These are phyloP conservation scores for Biscogniauxia sp. DNA, from an alignment of 2,329 filamentous ascomycete genomes.

Conservation along the genomic window DNA sequence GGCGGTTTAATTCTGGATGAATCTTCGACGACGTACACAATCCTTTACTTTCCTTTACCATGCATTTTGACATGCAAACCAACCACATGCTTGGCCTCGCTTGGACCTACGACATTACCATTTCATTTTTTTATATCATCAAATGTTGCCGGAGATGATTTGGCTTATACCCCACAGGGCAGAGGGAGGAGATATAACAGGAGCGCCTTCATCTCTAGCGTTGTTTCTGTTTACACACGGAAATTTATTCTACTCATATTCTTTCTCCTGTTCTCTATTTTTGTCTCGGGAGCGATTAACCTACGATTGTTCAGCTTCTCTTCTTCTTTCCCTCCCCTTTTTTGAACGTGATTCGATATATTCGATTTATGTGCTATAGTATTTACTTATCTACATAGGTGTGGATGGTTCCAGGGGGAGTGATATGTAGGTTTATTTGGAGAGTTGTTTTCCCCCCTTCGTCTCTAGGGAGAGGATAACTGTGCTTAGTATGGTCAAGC, in stretches of 20 bases:
- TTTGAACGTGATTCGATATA: background rate
- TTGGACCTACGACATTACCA: slow-evolving; percentile 8
- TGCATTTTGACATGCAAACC: slow-evolving; percentile 3
- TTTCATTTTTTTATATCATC: slow-evolving; percentile 12
- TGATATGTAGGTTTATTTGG: too few relatives aligned
- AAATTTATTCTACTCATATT: slow-evolving; percentile 7
- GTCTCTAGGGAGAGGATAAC: too few relatives aligned
- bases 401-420: background rate
- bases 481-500: too few relatives aligned
- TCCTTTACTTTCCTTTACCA: slow-evolving; percentile 2
- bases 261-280: background rate
- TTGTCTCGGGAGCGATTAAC: background rate
- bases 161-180: slow-evolving; percentile 20
- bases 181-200: slow-evolving; percentile 5
- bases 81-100: slow-evolving; percentile 11
- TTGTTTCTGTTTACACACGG: slow-evolving; percentile 3
- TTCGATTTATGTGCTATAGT: background rate
- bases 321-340: too few relatives aligned
- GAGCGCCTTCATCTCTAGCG: slow-evolving; percentile 5
- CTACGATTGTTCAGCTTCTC: too few relatives aligned
- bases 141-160: slow-evolving; percentile 16
- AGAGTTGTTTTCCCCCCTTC: background rate
- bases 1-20: slow-evolving; percentile 9
- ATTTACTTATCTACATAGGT: background rate
- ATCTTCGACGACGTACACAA: slow-evolving; percentile 4